Percentiles rank a stretch among this genome's conserved stretches.
Conservation (phyloP, 345 rosid genomes). For the Acer campestre region DNA sequence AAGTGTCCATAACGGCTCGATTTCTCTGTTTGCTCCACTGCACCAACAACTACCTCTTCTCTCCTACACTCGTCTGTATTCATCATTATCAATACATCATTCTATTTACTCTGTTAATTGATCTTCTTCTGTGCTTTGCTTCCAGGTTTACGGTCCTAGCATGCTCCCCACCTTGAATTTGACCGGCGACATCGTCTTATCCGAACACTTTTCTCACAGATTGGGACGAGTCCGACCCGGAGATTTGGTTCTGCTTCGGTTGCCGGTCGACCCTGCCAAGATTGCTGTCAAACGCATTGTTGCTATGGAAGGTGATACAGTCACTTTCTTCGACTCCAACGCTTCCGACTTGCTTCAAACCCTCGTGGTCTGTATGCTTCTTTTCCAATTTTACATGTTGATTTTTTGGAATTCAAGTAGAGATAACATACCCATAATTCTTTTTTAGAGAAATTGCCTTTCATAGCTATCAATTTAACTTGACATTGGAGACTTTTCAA, state of each 20-base stretch:
- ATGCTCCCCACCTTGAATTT: constrained; percentile 83
- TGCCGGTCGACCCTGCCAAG: constrained; percentile 67
- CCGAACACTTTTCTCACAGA: constrained; percentile 69
- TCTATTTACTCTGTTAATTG: neutral
- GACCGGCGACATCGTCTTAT: constrained; percentile 64
- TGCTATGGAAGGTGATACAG: constrained; percentile 66
- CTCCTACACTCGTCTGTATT: constrained; percentile 51
- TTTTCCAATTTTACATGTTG: neutral
- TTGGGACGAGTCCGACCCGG: constrained; percentile 63
- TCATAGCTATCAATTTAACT: neutral
- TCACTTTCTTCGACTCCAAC: constrained; percentile 57
- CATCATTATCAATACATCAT: neutral
- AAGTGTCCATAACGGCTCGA: constrained; percentile 29
- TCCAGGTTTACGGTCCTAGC: constrained; percentile 76
- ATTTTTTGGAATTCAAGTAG: no score
- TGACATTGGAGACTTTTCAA: neutral
- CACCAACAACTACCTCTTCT: constrained; percentile 56
- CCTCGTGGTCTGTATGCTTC: constrained; percentile 34
- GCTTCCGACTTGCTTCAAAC: constrained; percentile 28
- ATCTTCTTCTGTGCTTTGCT: neutral
- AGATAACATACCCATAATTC: no score
- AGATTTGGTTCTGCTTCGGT: constrained; percentile 70
- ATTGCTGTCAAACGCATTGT: constrained; percentile 63
- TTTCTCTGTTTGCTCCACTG: constrained; percentile 60
- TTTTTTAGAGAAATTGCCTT: no score